Conservation (phyloP, 106 monocot genomes). For the Platanthera guangdongensis region DNA sequence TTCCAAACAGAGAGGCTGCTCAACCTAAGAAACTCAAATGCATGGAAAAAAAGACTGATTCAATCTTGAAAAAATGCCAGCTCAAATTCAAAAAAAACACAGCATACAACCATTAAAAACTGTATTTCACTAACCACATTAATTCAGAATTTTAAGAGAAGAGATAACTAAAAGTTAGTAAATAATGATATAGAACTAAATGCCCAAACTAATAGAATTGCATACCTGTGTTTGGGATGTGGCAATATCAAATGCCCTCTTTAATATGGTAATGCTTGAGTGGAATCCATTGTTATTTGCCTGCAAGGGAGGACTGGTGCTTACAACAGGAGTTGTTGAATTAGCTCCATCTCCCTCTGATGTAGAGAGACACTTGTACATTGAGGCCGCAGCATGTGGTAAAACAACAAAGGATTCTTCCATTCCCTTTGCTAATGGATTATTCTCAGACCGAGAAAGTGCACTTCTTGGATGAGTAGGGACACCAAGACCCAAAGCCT, state of each 20-base stretch:
- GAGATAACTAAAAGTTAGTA: not conserved
- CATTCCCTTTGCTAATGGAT: conserved; percentile 34
- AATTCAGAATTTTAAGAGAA: not conserved
- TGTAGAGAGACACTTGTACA: conserved; percentile 50
- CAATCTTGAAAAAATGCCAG: not conserved
- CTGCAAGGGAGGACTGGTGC: conserved; percentile 20
- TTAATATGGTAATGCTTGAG: conserved; percentile 64
- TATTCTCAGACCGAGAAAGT: conserved; percentile 15
- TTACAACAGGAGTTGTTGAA: conserved; percentile 22
- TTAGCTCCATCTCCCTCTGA: conserved; percentile 35
- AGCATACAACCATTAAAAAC: not conserved
- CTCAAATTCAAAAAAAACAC: not conserved
- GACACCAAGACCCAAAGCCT: conserved; percentile 31
- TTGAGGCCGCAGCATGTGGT: conserved; percentile 81
- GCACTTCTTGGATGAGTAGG: conserved; percentile 58
- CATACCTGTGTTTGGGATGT: conserved; percentile 77
- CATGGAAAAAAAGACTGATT: not conserved
- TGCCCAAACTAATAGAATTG: not conserved
- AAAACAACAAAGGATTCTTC: conserved; percentile 84
- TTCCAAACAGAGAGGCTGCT: conserved; percentile 92
- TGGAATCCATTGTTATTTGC: conserved; percentile 51
- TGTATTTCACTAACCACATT: not conserved
- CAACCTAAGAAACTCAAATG: conserved; percentile 41
- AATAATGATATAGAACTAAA: not conserved
- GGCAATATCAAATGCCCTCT: conserved; percentile 86